Evolutionary conservation across 2,329 filamentous ascomycete genomes (phyloP), one percentile per base, ranked within the genome.

Genomic region (Xylariaceae sp.): DNA sequence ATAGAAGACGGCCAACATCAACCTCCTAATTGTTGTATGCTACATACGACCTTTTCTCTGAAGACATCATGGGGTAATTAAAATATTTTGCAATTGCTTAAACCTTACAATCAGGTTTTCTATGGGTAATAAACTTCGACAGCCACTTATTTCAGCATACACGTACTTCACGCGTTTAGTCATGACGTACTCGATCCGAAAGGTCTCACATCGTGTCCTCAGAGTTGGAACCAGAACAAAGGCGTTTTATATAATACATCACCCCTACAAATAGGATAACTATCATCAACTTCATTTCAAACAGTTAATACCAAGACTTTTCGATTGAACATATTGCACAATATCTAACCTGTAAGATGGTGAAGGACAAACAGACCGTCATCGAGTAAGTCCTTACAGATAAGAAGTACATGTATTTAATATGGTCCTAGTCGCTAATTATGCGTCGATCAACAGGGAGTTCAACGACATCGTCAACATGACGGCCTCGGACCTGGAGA

Each of bases 381-480:
- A 66, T 68, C 21, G 48, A 64, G 65, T 67, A 32, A 57, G 63
- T 46, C 29, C 23, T 18, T 61, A 64, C 49, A 55, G 52, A 41
- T 41, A 26, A 51, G 2, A 9, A 20, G 14, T 6, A 44, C 37
- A 32, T 32, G 18, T 19, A 9, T 37, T 4, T 5, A 23, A 12
- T 5, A 2, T 29, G 2, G 4, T 2, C 6, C 19, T 20, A 37
- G 14, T 37, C 32, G 14, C 7, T 10, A 37, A 7, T 7, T 37
- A 37, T 12, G 14, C n/a, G n/a, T n/a, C n/a, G 14, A 37, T 14
- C 21, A 2, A 3, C 52, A 85, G 81, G 51, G 81, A 86, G 67
- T 86, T 84, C 74, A 84, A 85, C 60, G 75, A 81, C 18, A 73
- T 85, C 45, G 81, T 86, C 62, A 86, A 86, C 69, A 86, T 86